Conservation (phyloP, 2,329 filamentous ascomycete species). For the Mycosphaerella sp. region DNA sequence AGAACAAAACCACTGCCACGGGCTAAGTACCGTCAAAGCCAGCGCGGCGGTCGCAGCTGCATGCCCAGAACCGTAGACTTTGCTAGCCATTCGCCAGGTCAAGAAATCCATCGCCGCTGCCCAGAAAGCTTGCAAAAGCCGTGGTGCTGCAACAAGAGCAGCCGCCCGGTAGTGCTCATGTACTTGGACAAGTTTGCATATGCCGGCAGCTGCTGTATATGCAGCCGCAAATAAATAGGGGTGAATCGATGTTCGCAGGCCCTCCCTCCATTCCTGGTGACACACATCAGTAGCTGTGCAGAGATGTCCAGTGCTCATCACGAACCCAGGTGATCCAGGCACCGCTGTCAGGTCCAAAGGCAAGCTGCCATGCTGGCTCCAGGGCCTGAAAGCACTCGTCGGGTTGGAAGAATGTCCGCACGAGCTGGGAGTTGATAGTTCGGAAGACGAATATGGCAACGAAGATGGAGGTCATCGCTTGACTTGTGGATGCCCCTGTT, state of each 20-base stretch:
- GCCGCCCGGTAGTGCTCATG: constrained; percentile 55
- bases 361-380: constrained; percentile 86
- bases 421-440: constrained; percentile 68
- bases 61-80: constrained; percentile 62
- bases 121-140: constrained; percentile 67
- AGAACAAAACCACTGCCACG: constrained; percentile 97
- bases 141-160: constrained; percentile 66
- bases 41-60: constrained; percentile 63
- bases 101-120: constrained; percentile 77
- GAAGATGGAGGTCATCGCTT: constrained; percentile 18
- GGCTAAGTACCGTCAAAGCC: constrained; percentile 64
- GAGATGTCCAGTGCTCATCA: neutral
- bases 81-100: constrained; percentile 74
- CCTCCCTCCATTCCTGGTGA: constrained; percentile 80
- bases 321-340: constrained; percentile 94
- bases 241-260: constrained; percentile 83
- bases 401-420: constrained; percentile 92
- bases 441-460: constrained; percentile 58
- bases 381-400: constrained; percentile 97
- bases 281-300: constrained; percentile 7
- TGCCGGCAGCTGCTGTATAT: constrained; percentile 58
- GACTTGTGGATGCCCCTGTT: neutral
- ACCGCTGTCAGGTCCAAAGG: constrained; percentile 69
- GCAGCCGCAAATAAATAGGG: constrained; percentile 75
- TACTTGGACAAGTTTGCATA: constrained; percentile 52